These are phyloP conservation scores for Chenopodium quinoa DNA, from an alignment of 148 eudicot species.

Conservation along the genomic window DNA sequence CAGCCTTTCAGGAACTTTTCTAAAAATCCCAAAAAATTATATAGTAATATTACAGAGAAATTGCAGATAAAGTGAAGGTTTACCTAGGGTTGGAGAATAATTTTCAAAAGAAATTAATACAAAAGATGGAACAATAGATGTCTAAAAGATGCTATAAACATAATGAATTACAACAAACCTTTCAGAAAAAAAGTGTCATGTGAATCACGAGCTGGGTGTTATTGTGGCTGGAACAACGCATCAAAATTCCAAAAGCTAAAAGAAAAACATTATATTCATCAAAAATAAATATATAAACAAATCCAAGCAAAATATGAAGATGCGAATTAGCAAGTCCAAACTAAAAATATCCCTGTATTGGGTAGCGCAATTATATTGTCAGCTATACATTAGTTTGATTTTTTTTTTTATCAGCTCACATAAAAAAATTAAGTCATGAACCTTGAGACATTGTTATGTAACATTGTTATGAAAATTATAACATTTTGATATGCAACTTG, in stretches of 20 bases:
- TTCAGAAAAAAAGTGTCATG: constrained; percentile 88
- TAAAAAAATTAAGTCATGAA: too few relatives aligned
- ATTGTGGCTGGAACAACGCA: constrained; percentile 93
- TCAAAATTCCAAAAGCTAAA: constrained; percentile 94
- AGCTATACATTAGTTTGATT: too few relatives aligned
- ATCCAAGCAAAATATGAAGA: constrained; percentile 1
- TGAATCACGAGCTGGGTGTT: constrained; percentile 98
- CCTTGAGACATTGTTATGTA: too few relatives aligned
- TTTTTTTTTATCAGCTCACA: too few relatives aligned
- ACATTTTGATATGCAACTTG: too few relatives aligned
- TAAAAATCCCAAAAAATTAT: not conserved
- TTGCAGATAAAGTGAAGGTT: not conserved
- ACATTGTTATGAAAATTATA: too few relatives aligned
- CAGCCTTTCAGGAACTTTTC: not conserved
- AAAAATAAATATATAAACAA: not conserved
- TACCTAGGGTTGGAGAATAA: not conserved
- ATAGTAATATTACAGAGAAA: not conserved
- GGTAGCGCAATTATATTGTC: not conserved
- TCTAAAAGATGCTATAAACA: not conserved
- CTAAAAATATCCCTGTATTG: not conserved
- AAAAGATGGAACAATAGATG: not conserved
- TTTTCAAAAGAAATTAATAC: not conserved
- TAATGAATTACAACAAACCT: constrained; percentile 43
- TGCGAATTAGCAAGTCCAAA: not conserved
- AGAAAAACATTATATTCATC: not conserved